Conservation (phyloP, 345 rosid species). For the Eucalyptus urophylla region DNA sequence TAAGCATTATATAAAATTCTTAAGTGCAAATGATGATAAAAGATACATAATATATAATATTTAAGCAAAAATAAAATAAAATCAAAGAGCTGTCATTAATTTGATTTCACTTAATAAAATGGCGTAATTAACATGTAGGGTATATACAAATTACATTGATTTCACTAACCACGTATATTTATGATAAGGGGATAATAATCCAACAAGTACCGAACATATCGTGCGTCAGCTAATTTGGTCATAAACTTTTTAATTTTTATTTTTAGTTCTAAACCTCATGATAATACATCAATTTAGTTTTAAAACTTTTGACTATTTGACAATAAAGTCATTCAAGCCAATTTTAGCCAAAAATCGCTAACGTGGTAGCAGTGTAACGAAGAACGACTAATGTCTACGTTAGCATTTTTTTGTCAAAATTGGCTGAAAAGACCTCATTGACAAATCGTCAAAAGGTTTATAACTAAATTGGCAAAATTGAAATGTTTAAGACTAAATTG, state of each 20-base stretch:
- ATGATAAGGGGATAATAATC: not conserved
- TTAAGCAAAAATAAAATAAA: not conserved
- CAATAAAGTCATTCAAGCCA: not conserved
- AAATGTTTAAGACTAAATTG: rapidly evolving
- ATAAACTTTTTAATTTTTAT: not conserved
- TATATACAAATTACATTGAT: not conserved
- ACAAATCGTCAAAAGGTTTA: not conserved
- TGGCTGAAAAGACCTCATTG: not conserved
- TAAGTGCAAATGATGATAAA: not conserved
- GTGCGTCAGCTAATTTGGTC: rapidly evolving
- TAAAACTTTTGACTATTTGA: not conserved
- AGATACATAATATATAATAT: not conserved
- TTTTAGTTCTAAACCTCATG: not conserved
- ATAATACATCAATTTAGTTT: not conserved
- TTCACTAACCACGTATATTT: not conserved
- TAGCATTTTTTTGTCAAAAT: not conserved
- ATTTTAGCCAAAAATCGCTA: rapidly evolving
- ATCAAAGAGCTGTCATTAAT: not conserved
- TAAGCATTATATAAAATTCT: not conserved
- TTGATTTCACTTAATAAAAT: not conserved
- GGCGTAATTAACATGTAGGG: not conserved
- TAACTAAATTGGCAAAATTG: not conserved
- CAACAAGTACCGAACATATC: not conserved
- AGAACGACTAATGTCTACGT: rapidly evolving
- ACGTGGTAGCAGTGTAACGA: rapidly evolving